These are phyloP conservation scores for Diplocarpon mali DNA, from an alignment of 2,329 filamentous ascomycete species.

Conservation along the genomic window DNA sequence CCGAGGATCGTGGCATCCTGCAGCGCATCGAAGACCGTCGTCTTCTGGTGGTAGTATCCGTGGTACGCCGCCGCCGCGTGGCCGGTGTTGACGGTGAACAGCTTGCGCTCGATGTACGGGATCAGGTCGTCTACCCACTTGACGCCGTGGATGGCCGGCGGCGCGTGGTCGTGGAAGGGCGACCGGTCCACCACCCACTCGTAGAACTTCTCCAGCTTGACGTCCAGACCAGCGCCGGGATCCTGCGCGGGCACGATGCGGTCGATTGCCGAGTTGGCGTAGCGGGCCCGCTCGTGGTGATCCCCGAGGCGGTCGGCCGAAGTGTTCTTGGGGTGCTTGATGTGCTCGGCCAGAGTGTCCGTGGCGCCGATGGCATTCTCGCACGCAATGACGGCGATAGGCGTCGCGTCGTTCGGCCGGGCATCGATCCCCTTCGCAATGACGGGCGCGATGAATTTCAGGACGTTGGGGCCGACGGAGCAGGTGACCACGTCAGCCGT, in stretches of 20 bases:
- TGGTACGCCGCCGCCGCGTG: conserved; percentile 96
- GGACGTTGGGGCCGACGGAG: conserved; percentile 90
- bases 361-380: conserved; percentile 97
- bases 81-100: conserved; percentile 98
- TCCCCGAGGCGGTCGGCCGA: conserved; percentile 52
- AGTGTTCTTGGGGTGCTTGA: conserved; percentile 65
- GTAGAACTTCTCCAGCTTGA: conserved; percentile 96
- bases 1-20: conserved; percentile 68
- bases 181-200: conserved; percentile 94
- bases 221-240: conserved; percentile 67
- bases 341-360: conserved; percentile 71
- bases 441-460: conserved; percentile 90
- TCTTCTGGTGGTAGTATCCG: conserved; percentile 76
- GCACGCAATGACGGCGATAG: conserved; percentile 88
- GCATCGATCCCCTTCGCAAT: conserved; percentile 89
- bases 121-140: conserved; percentile 86
- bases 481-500: conserved; percentile 89
- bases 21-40: conserved; percentile 81
- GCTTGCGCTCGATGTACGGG: conserved; percentile 97
- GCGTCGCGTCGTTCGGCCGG: conserved; percentile 51
- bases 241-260: conserved; percentile 93
- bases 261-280: conserved; percentile 97
- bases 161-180: conserved; percentile 62
- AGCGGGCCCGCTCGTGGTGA: conserved; percentile 67
- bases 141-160: conserved; percentile 73